Evolutionary conservation across 2,329 filamentous ascomycete species (phyloP), one percentile per base, ranked within the genome.

Genomic region (Diaporthe sp.): DNA sequence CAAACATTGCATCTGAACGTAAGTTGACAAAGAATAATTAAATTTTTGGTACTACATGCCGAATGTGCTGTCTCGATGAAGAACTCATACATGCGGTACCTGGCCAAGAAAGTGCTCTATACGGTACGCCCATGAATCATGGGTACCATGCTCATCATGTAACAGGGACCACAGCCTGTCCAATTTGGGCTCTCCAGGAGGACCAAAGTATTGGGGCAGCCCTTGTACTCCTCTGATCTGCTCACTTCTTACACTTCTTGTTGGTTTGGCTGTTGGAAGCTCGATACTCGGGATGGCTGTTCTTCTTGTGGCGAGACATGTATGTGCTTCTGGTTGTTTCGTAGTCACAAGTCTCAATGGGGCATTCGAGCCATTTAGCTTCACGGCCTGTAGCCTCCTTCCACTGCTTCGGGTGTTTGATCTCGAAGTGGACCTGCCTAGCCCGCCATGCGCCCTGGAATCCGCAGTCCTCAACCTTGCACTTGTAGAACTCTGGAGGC

Each of bases 151-250:
- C 58, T 45, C 28, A 33, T 2, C 38, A n/a, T 22, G 9, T n/a
- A n/a, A n/a, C n/a, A n/a, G n/a, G n/a, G 3, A 30, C 25, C 40
- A 47, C 22, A 6, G 22, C 17, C 13, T 28, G 13, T 25, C 35
- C 19, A 19, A 42, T 17, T 2, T 3, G 7, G 2, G 19, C 19
- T n/a, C 5, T 22, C 9, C 12, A 1, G 30, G 38, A 22, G 9
- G 4, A 40, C n/a, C 28, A n/a, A 1, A 1, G 17, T 13, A 19
- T 19, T 12, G 10, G 25, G 38, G 25, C 35, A 6, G 4, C n/a
- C 38, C 1, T 12, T 5, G 7, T 10, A 1, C 8, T 1, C 38
- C 17, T 12, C 8, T 0, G 15, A 3, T 12, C 15, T 6, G 5
- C 0, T 19, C 17, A 64, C 25, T 45, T 15, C 58, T 64, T n/a